A percentile compares a stretch with the other conserved stretches of the same genome.
Conservation (phyloP, 2,329 filamentous ascomycete species). For the Arthroderma sp. region DNA sequence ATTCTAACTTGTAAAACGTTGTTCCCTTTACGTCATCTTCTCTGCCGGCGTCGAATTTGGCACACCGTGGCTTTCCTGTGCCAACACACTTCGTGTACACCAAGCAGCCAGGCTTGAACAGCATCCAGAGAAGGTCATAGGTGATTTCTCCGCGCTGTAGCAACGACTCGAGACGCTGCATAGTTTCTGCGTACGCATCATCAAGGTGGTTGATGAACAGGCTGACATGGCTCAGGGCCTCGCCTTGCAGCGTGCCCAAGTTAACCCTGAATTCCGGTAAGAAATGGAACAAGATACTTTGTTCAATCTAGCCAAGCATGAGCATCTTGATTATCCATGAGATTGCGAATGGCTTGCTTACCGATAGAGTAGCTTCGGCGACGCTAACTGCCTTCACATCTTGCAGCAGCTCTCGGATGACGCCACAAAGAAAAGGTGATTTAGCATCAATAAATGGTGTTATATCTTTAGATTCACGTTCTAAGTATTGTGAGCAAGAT, state of each 20-base stretch:
- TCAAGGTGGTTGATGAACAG: slow-evolving; percentile 19
- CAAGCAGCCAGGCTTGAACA: slow-evolving; percentile 23
- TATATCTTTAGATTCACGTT: too few species aligned
- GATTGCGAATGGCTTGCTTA: slow-evolving; percentile 6
- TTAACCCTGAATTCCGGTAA: slow-evolving; percentile 13
- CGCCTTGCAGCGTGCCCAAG: slow-evolving; percentile 1
- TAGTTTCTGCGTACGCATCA: slow-evolving; percentile 13
- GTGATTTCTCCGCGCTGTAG: slow-evolving; percentile 19
- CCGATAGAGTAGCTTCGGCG: slow-evolving; percentile 19
- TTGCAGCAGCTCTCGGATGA: too few species aligned
- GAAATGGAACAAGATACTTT: slow-evolving; percentile 15
- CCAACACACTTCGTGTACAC: slow-evolving; percentile 17
- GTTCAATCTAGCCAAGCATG: slow-evolving; percentile 6
- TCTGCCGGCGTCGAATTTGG: too few species aligned
- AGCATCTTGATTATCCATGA: slow-evolving; percentile 1
- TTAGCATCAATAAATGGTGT: too few species aligned
- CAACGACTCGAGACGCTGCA: slow-evolving; percentile 16
- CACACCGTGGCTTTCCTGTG: slow-evolving; percentile 14
- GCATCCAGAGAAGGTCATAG: slow-evolving; percentile 23
- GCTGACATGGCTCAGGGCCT: slow-evolving; percentile 9
- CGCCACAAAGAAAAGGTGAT: too few species aligned
- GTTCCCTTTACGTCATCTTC: too few species aligned
- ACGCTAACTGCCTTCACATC: slow-evolving; percentile 20
- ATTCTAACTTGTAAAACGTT: too few species aligned
- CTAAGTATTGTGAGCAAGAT: too few species aligned